A percentile compares a stretch with the other conserved stretches of the same genome.
These are phyloP conservation scores for Calonectria leucothoes DNA, from an alignment of 2,329 filamentous ascomycete genomes.

Conservation along the genomic window DNA sequence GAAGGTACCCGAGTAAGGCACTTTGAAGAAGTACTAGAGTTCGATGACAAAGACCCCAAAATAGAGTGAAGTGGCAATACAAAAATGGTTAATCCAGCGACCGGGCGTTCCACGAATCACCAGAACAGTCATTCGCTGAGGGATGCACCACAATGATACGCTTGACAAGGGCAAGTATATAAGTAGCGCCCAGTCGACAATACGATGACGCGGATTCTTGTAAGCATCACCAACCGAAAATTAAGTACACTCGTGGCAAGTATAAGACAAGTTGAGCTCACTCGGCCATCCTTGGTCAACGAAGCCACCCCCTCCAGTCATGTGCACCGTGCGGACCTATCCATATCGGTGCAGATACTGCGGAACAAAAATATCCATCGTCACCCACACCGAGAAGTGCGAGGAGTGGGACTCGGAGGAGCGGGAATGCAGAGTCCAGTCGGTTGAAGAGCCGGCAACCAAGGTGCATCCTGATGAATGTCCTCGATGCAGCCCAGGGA, in stretches of 20 bases:
- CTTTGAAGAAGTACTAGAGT: not conserved
- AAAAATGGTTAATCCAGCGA: not conserved
- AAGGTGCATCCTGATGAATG: not conserved
- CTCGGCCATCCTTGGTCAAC: no score
- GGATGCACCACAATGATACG: not conserved
- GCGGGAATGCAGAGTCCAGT: not conserved
- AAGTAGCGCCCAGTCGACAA: not conserved
- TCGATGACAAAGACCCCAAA: not conserved
- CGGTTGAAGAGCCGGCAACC: not conserved
- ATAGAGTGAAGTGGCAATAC: not conserved
- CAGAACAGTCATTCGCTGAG: not conserved
- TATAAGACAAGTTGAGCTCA: not conserved
- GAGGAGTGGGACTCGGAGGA: not conserved
- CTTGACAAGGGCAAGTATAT: not conserved
- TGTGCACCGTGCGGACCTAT: not conserved
- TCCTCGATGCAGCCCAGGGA: not conserved
- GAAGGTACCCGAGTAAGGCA: not conserved
- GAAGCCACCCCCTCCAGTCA: not conserved
- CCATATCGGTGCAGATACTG: not conserved
- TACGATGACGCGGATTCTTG: not conserved
- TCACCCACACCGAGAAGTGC: not conserved
- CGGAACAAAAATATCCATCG: not conserved
- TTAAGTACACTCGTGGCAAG: not conserved
- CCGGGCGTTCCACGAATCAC: not conserved
- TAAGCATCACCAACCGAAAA: not conserved